phyloP scores from a whole-genome alignment of 768 basidiomycete species.

The Mycena haematopus region DNA sequence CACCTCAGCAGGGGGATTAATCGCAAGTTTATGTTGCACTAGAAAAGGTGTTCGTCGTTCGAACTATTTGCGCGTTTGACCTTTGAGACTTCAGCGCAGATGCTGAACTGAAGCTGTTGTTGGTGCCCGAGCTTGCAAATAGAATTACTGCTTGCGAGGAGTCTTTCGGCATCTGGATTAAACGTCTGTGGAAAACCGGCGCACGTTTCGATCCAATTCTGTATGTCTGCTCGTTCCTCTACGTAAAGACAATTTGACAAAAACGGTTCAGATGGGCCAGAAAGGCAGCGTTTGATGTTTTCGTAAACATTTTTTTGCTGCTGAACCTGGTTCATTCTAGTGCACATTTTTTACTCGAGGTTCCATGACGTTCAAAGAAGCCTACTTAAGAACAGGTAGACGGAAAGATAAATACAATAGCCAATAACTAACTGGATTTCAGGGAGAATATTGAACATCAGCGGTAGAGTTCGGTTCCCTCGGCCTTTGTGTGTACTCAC shows the following conservation, averaged over 20 bases:
- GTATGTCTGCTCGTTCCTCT: slow-evolving; percentile 35
- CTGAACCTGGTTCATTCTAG: slow-evolving; percentile 45
- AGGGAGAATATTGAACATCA: slow-evolving; percentile 83
- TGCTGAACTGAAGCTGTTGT: slow-evolving; percentile 77
- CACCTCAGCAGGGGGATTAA: slow-evolving; percentile 90
- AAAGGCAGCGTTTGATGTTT: slow-evolving; percentile 60
- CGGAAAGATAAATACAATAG: neutral
- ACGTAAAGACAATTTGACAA: slow-evolving; percentile 13
- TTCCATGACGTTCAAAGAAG: slow-evolving; percentile 94
- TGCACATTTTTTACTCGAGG: slow-evolving; percentile 91
- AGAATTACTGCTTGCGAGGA: slow-evolving; percentile 87
- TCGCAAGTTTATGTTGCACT: slow-evolving; percentile 53
- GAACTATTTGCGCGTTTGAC: neutral
- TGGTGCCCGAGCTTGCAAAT: slow-evolving; percentile 85
- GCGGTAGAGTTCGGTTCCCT: slow-evolving; percentile 34
- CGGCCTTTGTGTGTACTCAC: neutral
- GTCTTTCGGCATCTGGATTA: slow-evolving; percentile 69
- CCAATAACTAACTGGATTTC: slow-evolving; percentile 25
- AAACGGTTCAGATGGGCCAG: slow-evolving; percentile 71
- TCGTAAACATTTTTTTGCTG: neutral
- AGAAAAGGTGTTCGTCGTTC: neutral
- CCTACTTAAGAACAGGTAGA: slow-evolving; percentile 85
- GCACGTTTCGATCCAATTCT: slow-evolving; percentile 91
- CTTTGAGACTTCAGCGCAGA: slow-evolving; percentile 42
- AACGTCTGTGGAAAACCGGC: slow-evolving; percentile 82